Evolutionary conservation across 331 rosid genomes (phyloP), one percentile per base, ranked within the genome.

Genomic region (Phaseolus coccineus): DNA sequence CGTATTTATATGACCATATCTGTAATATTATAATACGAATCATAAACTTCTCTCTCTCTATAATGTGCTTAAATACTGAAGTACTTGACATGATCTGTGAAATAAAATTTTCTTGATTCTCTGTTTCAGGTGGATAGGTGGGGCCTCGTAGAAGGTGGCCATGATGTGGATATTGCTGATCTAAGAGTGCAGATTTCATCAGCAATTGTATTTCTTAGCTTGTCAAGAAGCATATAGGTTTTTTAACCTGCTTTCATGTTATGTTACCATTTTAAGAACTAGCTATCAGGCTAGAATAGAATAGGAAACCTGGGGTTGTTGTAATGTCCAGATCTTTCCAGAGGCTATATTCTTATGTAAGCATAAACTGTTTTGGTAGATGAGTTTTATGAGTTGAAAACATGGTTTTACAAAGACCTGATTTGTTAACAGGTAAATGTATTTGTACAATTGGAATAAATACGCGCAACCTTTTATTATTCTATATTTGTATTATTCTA

Each of bases 131-230:
- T 93, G 76, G 98, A 93, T 66, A 84, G 67, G 47, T 91, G 98
- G 99, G 97, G 97, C 47, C 90, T 93, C 19, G 99, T 95, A 69
- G 99, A 95, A 95, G 99, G 97, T 1, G 98, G 98, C 51, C 99
- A 95, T 85, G 99, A 95, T 82, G 80, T 95, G 19, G 99, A 95
- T 78, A 70, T 91, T 35, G 99, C 97, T 22, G 99, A 93, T 84
- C 87, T 90, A 68, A 86, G 53, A 78, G 97, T 91, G 66, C 99
- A 95, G 78, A 88, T 95, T 62, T 86, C 99, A 46, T 91, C 99
- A 1, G 88, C 96, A 56, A 70, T 87, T 10, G 97, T 91, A 63
- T 95, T 95, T 86, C 90, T 91, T 58, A 89, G 88, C 78, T 89
- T 95, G 81, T 91, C 99, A 2, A 87, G 94, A 81, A 85, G 79